Evolutionary conservation across 78 protist genomes (phyloP).

Genomic region (Dictyostelium discoideum): DNA sequence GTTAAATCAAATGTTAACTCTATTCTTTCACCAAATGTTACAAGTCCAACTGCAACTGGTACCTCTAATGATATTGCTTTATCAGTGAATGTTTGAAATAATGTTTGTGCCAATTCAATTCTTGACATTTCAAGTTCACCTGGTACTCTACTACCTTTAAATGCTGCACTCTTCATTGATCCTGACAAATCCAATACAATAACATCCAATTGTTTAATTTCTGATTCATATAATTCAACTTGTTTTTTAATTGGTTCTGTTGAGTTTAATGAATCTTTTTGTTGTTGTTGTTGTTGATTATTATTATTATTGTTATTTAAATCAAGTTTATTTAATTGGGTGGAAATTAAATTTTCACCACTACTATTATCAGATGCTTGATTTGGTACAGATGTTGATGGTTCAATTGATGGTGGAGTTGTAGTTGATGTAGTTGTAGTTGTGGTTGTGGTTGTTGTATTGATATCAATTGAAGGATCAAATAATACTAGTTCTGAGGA

Average conservation of each 20-base stretch:
- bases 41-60: conserved; percentile 36
- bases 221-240: background rate
- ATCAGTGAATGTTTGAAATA: conserved; percentile 72
- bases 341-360: background rate
- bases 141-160: conserved; percentile 10
- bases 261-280: background rate
- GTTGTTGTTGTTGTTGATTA: background rate
- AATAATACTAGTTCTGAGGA: background rate
- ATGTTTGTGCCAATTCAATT: conserved; percentile 57
- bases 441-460: background rate
- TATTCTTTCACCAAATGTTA: conserved; percentile 42
- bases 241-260: background rate
- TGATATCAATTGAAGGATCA: background rate
- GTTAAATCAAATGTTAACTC: conserved; percentile 22
- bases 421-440: background rate
- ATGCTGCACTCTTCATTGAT: conserved; percentile 42
- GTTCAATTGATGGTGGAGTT: no score
- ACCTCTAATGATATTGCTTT: background rate
- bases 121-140: conserved; percentile 68
- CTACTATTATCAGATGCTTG: background rate
- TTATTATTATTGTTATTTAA: background rate
- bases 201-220: conserved; percentile 12
- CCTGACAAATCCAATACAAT: conserved; percentile 66
- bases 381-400: background rate
- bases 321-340: background rate